Evolutionary conservation across 768 basidiomycete species (phyloP), one percentile per base, ranked within the genome.

Genomic region (Sistotremastrum suecicum): DNA sequence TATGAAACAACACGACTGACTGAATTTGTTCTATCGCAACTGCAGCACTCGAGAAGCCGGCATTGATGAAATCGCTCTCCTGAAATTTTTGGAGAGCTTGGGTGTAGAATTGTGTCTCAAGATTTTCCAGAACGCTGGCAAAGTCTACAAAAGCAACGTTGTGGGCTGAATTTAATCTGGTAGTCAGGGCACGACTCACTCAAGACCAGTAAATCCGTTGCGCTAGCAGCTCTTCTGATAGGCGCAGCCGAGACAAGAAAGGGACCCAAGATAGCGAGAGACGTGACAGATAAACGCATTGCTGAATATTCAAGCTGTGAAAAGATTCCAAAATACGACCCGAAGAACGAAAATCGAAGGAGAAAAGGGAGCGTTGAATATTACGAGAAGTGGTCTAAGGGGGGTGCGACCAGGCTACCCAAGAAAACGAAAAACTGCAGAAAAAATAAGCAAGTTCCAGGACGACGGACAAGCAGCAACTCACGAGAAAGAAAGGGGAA

Each of bases 361-460:
- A 60, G 50, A 59, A 61, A 54, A 53, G 60, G 59, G 57, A 51
- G 55, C 56, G 42, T 42, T 47, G 54, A 56, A 61, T 20, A 20
- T 20, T 20, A 59, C 52, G 54, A 59, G 63, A 54, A 51, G 46
- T 55, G 58, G 59, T 63, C 50, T 39, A 34, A 54, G 61, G 71
- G 66, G 72, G 74, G 73, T 70, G 79, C 81, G 64, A 69, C 80
- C 77, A 66, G 78, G 80, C 80, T 75, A 70, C 78, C 79, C 72
- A 69, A 67, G 48, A 59, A 74, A 61, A 66, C 20, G 20, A 20
- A 20, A 20, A 20, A 20, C 20, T 20, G 20, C 20, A 20, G 20
- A 20, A 20, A 20, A 20, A 20, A 20, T 20, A 20, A 20, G 20
- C 20, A 20, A 20, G 1, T 20, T 20, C 20, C 20, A 20, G 20